Percentiles rank a stretch among this genome's conserved stretches.
These are phyloP conservation scores for Xylaria sp. DNA, from an alignment of 2,329 filamentous ascomycete genomes.

Conservation along the genomic window DNA sequence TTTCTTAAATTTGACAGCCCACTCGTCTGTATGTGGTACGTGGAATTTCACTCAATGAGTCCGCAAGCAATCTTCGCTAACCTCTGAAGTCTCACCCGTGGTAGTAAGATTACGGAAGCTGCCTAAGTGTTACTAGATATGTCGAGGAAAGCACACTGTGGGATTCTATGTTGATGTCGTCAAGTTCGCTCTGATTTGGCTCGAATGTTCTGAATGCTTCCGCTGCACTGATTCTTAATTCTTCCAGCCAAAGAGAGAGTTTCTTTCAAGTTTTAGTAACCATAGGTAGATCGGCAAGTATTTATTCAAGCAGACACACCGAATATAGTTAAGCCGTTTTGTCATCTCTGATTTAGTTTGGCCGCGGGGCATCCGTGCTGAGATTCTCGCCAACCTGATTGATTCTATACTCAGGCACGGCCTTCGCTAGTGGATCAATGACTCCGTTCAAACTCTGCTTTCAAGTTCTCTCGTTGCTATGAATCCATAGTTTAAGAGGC, in stretches of 20 bases:
- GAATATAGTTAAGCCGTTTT: not conserved
- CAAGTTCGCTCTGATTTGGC: not conserved
- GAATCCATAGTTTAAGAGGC: not conserved
- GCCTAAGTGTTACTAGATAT: not conserved
- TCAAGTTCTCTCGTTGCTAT: not conserved
- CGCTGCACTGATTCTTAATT: not conserved
- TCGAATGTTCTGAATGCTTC: no score
- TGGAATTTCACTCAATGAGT: not conserved
- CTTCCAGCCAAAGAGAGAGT: not conserved
- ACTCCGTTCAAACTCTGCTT: not conserved
- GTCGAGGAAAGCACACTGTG: not conserved
- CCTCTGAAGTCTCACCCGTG: not conserved
- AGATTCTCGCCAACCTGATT: not conserved
- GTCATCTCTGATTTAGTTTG: not conserved
- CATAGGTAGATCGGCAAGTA: not conserved
- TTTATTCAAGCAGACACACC: not conserved
- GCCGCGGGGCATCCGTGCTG: not conserved
- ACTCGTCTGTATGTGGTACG: not conserved
- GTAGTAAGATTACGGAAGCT: not conserved
- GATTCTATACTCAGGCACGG: not conserved
- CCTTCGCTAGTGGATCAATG: not conserved
- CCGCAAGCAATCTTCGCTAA: not conserved
- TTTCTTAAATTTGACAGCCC: not conserved
- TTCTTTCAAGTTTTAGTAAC: not conserved
- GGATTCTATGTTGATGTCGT: not conserved